phyloP scores from a whole-genome alignment of 2,329 filamentous ascomycete genomes.

The Sclerotinia sclerotiorum region DNA sequence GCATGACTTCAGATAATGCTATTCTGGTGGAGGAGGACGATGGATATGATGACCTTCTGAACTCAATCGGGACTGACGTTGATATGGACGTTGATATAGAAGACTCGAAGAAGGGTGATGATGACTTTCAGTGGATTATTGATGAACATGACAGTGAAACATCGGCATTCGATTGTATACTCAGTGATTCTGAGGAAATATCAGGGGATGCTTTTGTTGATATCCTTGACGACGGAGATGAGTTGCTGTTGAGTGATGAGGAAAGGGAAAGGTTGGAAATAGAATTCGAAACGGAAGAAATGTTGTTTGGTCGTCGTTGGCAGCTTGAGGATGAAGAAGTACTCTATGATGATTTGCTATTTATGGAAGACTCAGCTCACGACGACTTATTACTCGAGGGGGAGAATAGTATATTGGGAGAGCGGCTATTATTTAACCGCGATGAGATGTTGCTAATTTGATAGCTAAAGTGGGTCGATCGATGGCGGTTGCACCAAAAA shows the following conservation, averaged over 20 bases:
- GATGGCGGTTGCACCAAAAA: background rate
- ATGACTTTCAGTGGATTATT: conserved; percentile 14
- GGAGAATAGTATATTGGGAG: background rate
- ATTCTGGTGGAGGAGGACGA: background rate
- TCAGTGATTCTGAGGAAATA: conserved; percentile 4
- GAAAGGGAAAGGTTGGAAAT: conserved; percentile 28
- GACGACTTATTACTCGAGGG: conserved; percentile 8
- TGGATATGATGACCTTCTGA: conserved; percentile 16
- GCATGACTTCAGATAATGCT: background rate
- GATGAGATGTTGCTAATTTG: conserved; percentile 18
- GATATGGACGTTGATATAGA: background rate
- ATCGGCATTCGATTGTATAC: conserved; percentile 13
- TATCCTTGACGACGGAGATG: conserved; percentile 27
- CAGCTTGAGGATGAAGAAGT: conserved; percentile 15
- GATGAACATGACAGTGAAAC: conserved; percentile 5
- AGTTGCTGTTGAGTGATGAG: conserved; percentile 24
- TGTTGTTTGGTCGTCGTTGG: conserved; percentile 29
- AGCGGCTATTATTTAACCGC: background rate
- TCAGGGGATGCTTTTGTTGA: conserved; percentile 24
- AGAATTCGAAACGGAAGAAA: conserved; percentile 32
- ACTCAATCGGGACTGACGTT: background rate
- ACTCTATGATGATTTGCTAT: conserved; percentile 19
- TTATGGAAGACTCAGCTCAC: background rate
- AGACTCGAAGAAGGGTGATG: background rate
- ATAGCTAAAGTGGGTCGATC: background rate